These are phyloP conservation scores for Ogataea naganishii DNA, from an alignment of 805 yeast genomes.

Conservation along the genomic window DNA sequence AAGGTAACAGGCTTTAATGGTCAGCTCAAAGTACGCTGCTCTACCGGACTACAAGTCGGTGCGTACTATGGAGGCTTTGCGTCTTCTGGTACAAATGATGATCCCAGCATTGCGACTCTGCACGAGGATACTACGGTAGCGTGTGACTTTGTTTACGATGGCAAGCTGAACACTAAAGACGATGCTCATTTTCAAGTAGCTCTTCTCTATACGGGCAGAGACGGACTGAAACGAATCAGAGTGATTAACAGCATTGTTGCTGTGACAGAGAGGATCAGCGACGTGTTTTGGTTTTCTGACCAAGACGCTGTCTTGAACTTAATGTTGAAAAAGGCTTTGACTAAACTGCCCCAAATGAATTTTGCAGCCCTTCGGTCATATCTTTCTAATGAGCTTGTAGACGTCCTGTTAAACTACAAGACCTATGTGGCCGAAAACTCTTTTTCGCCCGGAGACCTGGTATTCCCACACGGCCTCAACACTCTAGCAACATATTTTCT, in stretches of 20 bases:
- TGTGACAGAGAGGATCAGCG: conserved; percentile 63
- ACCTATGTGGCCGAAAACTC: conserved; percentile 32
- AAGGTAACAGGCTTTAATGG: conserved; percentile 67
- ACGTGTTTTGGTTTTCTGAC: conserved; percentile 73
- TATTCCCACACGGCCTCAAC: conserved; percentile 74
- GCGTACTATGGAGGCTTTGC: conserved; percentile 61
- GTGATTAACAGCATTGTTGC: conserved; percentile 81
- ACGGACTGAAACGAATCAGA: conserved; percentile 76
- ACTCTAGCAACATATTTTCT: conserved; percentile 61
- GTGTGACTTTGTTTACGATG: conserved; percentile 70
- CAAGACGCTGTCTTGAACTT: conserved; percentile 55
- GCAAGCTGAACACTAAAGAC: conserved; percentile 53
- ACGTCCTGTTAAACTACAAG: conserved; percentile 53
- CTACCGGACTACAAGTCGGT: conserved; percentile 76
- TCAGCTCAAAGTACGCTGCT: conserved; percentile 75
- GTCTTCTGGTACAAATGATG: conserved; percentile 32
- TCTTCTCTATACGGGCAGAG: conserved; percentile 66
- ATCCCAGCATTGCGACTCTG: conserved; percentile 64
- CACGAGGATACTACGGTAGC: conserved; percentile 57
- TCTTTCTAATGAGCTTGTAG: conserved; percentile 33
- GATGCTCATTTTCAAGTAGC: conserved; percentile 94
- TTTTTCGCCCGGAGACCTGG: conserved; percentile 49
- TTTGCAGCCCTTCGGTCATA: conserved; percentile 23
- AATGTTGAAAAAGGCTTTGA: conserved; percentile 39
- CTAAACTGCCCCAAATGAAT: conserved; percentile 30